Base-by-base conservation (phyloP, 192 early-diverging fungal species). In the Rhizophagus clarus region DNA sequence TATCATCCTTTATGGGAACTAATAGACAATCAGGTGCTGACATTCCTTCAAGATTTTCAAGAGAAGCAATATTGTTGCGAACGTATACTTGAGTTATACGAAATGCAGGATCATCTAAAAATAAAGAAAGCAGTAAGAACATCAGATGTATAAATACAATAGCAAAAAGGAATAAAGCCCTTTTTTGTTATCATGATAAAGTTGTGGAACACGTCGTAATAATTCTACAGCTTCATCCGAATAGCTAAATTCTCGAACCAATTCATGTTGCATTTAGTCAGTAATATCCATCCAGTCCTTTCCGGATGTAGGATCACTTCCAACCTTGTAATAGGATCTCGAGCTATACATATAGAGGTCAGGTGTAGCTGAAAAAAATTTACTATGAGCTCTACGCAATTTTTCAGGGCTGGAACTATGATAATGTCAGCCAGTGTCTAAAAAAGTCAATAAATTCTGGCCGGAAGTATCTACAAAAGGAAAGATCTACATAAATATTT, bases 211-310 rank as follows among this genome's bases (percentile, higher is more conserved):
- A 74, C 45, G 72, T 60, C 72, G 40, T 74, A 74, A 60, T 74
- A 74, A 60, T 74, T 74, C 22, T 28, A 74, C 72, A 17, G 72
- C 72, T 12, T 74, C 72, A 60, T 32, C 72, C 22, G 72, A 74
- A 7, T 74, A 74, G 12, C 72, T 49, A 60, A 74, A 74, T 56
- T 74, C 72, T 74, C 72, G 24, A 74, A 74, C 72, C 47, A 74
- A 60, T 2, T 74, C 29, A 74, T 60, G 47, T 60, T 74, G 51
- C 45, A 74, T 74, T 22, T 74, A 49, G 60, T 74, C 45, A 22
- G 72, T 74, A 31, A 74, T 26, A 74, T 74, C 72, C 42, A 74
- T 74, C 72, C 72, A 74, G 28, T 74, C 72, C 72, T 51, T 74
- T 15, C 47, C 45, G 60, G n/a, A 28, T 74, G 24, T 74, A 28